Evolutionary conservation across 164 flowering plant genomes (phyloP).

Genomic region (Aristolochia californica): DNA sequence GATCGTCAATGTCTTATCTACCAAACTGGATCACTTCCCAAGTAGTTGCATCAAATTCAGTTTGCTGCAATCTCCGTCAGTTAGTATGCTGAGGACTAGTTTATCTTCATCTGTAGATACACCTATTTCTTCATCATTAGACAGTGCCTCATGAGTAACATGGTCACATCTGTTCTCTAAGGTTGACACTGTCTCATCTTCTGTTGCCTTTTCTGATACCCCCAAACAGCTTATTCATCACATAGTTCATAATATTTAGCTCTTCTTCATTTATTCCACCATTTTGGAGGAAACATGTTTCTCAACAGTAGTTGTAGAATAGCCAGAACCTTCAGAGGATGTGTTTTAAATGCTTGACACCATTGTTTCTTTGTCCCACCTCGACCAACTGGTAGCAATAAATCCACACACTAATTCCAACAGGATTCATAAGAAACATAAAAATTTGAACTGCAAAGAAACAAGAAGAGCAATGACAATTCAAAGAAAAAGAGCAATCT

Average conservation of each 20-base stretch:
- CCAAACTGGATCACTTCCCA: constrained; percentile 8
- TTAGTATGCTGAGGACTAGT: constrained; percentile 43
- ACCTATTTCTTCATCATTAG: constrained; percentile 21
- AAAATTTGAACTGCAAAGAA: no score
- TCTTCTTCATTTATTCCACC: constrained; percentile 41
- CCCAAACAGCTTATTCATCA: constrained; percentile 58
- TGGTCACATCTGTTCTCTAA: not conserved
- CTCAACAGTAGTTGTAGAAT: constrained; percentile 13
- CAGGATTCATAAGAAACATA: no score
- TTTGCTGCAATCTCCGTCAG: constrained; percentile 10
- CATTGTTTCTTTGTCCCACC: no score
- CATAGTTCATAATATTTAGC: constrained; percentile 52
- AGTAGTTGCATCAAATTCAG: constrained; percentile 3
- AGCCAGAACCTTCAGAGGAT: constrained; percentile 9
- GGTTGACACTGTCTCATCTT: not conserved
- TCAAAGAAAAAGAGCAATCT: no score
- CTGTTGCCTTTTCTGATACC: not conserved
- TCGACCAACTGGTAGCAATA: no score
- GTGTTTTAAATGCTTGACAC: no score
- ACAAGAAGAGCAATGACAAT: no score
- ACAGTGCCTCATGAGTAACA: constrained; percentile 10
- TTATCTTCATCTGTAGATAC: constrained; percentile 35
- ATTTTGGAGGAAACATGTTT: constrained; percentile 10
- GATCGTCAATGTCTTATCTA: constrained; percentile 31
- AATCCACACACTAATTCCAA: no score